Evolutionary conservation across 805 yeast genomes (phyloP).

Genomic region (Yarrowia sp.): DNA sequence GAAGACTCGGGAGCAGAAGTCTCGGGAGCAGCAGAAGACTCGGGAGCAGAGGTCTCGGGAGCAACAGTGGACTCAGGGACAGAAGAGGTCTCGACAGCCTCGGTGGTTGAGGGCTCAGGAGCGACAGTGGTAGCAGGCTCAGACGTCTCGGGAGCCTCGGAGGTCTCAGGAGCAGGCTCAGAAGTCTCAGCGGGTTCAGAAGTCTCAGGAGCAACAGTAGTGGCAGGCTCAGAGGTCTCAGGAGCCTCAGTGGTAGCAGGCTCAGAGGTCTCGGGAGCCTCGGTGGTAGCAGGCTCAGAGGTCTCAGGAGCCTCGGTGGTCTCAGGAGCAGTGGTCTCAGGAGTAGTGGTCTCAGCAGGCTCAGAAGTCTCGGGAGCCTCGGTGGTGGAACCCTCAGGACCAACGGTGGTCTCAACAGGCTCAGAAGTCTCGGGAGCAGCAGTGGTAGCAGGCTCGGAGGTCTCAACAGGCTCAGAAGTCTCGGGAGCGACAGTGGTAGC

Average conservation of each 20-base stretch:
- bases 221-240: neutral
- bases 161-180: no score
- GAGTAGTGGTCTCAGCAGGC: neutral
- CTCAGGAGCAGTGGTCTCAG: no score
- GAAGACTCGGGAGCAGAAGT: neutral
- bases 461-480: neutral
- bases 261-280: neutral
- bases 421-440: neutral
- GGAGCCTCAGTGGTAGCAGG: neutral
- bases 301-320: neutral
- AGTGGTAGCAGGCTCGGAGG: neutral
- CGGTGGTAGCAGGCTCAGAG: neutral
- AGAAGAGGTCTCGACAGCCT: no score
- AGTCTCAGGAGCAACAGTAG: neutral
- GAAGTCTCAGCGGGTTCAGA: no score
- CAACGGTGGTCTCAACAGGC: neutral
- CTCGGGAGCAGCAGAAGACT: neutral
- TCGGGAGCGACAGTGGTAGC: neutral
- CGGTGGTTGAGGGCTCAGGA: neutral
- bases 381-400: neutral
- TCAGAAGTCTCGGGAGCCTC: neutral
- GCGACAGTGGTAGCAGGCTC: neutral
- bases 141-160: no score
- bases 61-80: neutral
- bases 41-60: neutral